Evolutionary conservation across 1,139 yeast species (phyloP).

Genomic region (Trichomonascaceae sp.): DNA sequence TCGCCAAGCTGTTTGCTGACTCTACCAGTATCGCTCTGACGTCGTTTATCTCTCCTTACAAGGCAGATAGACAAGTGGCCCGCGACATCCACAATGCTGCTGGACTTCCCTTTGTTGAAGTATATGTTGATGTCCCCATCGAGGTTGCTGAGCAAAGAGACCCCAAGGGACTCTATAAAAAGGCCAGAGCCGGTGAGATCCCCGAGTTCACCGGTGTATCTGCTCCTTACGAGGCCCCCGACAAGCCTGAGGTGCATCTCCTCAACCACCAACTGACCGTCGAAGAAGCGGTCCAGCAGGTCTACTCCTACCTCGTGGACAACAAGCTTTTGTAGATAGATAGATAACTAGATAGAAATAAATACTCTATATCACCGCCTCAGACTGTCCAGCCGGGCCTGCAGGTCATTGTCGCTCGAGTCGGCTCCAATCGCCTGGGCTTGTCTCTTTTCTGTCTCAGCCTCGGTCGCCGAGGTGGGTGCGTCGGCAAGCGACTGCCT

Average conservation of each 20-base stretch:
- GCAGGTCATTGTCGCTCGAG: slow-evolving; percentile 65
- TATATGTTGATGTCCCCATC: slow-evolving; percentile 81
- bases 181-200: slow-evolving; percentile 89
- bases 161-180: slow-evolving; percentile 91
- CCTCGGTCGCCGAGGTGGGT: slow-evolving; percentile 38
- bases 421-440: slow-evolving; percentile 36
- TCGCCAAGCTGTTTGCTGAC: slow-evolving; percentile 83
- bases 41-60: slow-evolving; percentile 86
- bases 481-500: slow-evolving; percentile 52
- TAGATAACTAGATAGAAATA: slow-evolving; percentile 4
- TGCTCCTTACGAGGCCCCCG: slow-evolving; percentile 94
- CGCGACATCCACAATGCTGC: slow-evolving; percentile 70
- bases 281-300: slow-evolving; percentile 68
- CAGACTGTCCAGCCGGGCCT: slow-evolving; percentile 75
- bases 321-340: slow-evolving; percentile 20
- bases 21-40: slow-evolving; percentile 76
- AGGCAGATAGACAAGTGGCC: slow-evolving; percentile 70
- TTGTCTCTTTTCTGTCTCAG: slow-evolving; percentile 27
- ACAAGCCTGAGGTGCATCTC: slow-evolving; percentile 67
- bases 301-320: slow-evolving; percentile 52
- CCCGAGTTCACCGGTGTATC: slow-evolving; percentile 92
- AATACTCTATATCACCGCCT: slow-evolving; percentile 35
- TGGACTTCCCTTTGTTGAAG: slow-evolving; percentile 75
- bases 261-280: slow-evolving; percentile 57
- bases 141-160: slow-evolving; percentile 93